phyloP scores from a whole-genome alignment of 805 yeast species.

The Wickerhamomyces silvicola region DNA sequence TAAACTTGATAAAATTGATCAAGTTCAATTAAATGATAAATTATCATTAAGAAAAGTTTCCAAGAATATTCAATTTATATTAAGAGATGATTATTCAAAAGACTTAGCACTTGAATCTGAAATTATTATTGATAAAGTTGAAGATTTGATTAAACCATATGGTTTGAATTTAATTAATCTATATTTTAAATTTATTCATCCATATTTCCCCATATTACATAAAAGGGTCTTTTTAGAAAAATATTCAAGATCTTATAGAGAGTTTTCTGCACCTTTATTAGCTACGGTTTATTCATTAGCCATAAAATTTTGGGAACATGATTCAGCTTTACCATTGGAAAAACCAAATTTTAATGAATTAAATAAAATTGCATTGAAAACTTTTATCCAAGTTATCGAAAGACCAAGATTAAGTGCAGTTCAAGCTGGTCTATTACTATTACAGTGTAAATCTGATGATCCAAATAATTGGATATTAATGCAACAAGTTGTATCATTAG shows the following conservation, averaged over 20 bases:
- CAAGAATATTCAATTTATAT: constrained; percentile 63
- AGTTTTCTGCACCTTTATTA: constrained; percentile 81
- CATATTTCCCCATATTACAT: constrained; percentile 86
- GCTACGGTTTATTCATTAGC: constrained; percentile 90
- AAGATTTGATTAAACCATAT: constrained; percentile 83
- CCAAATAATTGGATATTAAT: constrained; percentile 79
- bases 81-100: constrained; percentile 75
- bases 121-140: constrained; percentile 76
- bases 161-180: constrained; percentile 76
- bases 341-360: constrained; percentile 73
- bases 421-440: constrained; percentile 75
- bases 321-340: constrained; percentile 61
- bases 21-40: constrained; percentile 62
- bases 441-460: constrained; percentile 54
- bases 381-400: constrained; percentile 67
- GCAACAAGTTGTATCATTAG: constrained; percentile 78
- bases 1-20: constrained; percentile 66
- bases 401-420: constrained; percentile 89
- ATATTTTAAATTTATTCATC: constrained; percentile 82
- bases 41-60: constrained; percentile 76
- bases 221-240: constrained; percentile 89
- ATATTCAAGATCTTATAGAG: constrained; percentile 84
- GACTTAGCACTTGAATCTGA: constrained; percentile 64
- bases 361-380: constrained; percentile 57
- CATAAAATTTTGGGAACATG: constrained; percentile 84